Percentiles rank a stretch among this genome's conserved stretches.
These are phyloP conservation scores for Pochonia chlamydosporia DNA, from an alignment of 2,329 filamentous ascomycete species.

Conservation along the genomic window DNA sequence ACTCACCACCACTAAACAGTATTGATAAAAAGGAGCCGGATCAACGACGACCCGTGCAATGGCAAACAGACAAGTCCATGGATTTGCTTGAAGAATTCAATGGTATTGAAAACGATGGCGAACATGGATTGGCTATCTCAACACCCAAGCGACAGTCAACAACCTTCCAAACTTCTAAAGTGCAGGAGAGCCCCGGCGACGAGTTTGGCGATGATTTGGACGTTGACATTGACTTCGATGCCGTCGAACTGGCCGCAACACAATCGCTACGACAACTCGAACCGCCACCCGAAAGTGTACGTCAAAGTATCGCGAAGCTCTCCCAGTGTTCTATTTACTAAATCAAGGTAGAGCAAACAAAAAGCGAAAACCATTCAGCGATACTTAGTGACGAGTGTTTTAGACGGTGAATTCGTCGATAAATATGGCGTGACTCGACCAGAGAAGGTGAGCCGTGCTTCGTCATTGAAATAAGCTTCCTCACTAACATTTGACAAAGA, in stretches of 20 bases:
- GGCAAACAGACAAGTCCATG: not conserved
- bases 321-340: slow-evolving; percentile 44
- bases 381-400: slow-evolving; percentile 72
- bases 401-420: slow-evolving; percentile 63
- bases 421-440: slow-evolving; percentile 51
- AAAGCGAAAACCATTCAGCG: slow-evolving; percentile 76
- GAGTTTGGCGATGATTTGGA: slow-evolving; percentile 44
- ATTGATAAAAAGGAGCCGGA: slow-evolving; percentile 15
- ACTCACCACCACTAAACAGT: slow-evolving; percentile 21
- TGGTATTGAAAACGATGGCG: slow-evolving; percentile 52
- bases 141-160: slow-evolving; percentile 8
- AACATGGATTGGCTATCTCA: slow-evolving; percentile 4
- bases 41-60: not conserved
- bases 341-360: slow-evolving; percentile 59
- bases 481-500: slow-evolving; percentile 39
- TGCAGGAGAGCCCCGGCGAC: slow-evolving; percentile 18
- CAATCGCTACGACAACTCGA: slow-evolving; percentile 46
- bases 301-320: slow-evolving; percentile 20
- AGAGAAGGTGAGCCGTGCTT: slow-evolving; percentile 61
- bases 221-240: slow-evolving; percentile 75
- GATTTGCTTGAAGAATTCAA: slow-evolving; percentile 49
- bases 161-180: not conserved
- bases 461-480: not conserved
- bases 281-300: slow-evolving; percentile 27
- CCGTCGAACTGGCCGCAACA: slow-evolving; percentile 66